phyloP scores from a whole-genome alignment of 164 flowering plant genomes.

The Magnolia kwangsiensis region DNA sequence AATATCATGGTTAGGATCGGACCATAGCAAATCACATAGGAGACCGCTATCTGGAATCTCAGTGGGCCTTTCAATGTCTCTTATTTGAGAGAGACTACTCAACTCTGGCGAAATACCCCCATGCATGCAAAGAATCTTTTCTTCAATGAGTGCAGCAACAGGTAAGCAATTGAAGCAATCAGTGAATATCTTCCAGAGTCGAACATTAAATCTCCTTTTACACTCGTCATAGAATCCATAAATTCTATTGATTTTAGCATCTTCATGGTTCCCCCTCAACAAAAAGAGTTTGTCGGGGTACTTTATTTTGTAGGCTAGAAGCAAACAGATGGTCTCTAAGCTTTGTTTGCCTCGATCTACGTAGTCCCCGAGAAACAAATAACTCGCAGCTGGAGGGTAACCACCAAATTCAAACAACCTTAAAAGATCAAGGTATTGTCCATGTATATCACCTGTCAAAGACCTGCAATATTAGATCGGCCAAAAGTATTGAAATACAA shows the following conservation, averaged over 20 bases:
- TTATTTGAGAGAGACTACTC: conserved; percentile 31
- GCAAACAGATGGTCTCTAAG: conserved; percentile 49
- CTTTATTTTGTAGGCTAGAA: conserved; percentile 49
- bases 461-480: too few species aligned
- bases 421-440: conserved; percentile 48
- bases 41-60: conserved; percentile 51
- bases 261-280: conserved; percentile 49
- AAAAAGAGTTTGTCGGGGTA: conserved; percentile 42
- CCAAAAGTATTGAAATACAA: too few species aligned
- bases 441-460: conserved; percentile 53
- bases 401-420: conserved; percentile 52
- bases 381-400: conserved; percentile 45
- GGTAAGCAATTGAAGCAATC: conserved; percentile 60
- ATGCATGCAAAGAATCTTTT: conserved; percentile 50
- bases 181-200: conserved; percentile 56
- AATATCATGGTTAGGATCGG: conserved; percentile 41
- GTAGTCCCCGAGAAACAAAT: conserved; percentile 57
- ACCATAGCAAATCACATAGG: conserved; percentile 52
- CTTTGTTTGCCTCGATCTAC: conserved; percentile 57
- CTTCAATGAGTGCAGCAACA: conserved; percentile 46
- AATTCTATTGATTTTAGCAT: conserved; percentile 48
- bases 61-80: conserved; percentile 38
- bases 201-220: conserved; percentile 51
- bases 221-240: conserved; percentile 67
- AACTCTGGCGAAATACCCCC: conserved; percentile 57